Percentiles rank a stretch among this genome's conserved stretches.
Evolutionary conservation across 331 rosid species (phyloP).

Genomic region (Cydonia oblonga): DNA sequence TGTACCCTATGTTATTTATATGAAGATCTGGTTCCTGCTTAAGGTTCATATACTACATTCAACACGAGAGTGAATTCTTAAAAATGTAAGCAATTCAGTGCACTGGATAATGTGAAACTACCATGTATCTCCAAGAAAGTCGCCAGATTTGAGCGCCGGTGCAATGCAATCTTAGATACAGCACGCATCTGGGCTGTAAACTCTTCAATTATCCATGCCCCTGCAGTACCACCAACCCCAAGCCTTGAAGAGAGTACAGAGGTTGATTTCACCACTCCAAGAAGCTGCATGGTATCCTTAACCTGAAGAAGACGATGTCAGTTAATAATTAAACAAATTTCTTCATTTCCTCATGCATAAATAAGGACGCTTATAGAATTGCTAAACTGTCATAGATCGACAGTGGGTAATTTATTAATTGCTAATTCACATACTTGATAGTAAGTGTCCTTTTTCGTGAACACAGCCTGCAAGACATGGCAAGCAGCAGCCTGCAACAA

Average conservation of each 20-base stretch:
- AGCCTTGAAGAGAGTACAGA: slow-evolving; percentile 67
- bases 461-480: slow-evolving; percentile 75
- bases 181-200: slow-evolving; percentile 95
- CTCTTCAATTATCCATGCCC: slow-evolving; percentile 85
- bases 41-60: neutral
- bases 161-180: slow-evolving; percentile 91
- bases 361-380: slow-evolving; percentile 3
- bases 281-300: slow-evolving; percentile 91
- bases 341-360: slow-evolving; percentile 5
- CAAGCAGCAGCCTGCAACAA: slow-evolving; percentile 86
- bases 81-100: neutral
- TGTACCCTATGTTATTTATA: neutral
- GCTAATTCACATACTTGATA: slow-evolving; percentile 44
- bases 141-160: slow-evolving; percentile 79
- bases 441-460: slow-evolving; percentile 71
- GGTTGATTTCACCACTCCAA: slow-evolving; percentile 84
- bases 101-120: slow-evolving; percentile 22
- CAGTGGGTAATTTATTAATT: neutral
- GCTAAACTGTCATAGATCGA: neutral
- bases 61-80: neutral
- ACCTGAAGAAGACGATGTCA: slow-evolving; percentile 43
- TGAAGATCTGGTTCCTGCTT: neutral
- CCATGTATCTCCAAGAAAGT: slow-evolving; percentile 82
- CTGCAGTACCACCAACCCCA: slow-evolving; percentile 67
- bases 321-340: slow-evolving; percentile 5